Base-by-base conservation (phyloP, 495 filamentous ascomycete genomes). In the Hapsidospora chrysogenum region DNA sequence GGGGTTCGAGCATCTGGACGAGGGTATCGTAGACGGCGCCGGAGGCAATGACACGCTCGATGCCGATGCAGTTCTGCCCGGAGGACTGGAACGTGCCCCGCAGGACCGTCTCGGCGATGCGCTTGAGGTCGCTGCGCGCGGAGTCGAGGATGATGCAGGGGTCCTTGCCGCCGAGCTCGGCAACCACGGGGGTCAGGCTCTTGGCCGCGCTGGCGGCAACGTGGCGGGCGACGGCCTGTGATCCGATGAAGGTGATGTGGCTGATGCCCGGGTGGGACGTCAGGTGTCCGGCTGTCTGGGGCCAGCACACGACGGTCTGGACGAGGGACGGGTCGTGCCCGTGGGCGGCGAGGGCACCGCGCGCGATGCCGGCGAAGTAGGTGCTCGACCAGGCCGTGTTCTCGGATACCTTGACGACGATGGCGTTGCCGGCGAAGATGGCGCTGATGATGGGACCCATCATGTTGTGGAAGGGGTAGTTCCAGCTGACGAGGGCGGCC, bases 221-320 rank as follows among this genome's bases (percentile, higher is more conserved):
- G 40, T 81, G 69, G 56, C 92, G 81, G 25, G 85, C 89, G 19
- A 95, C 76, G 3, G 78, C 76, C 4, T 76, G 70, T 14, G 81
- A 89, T 36, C 89, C 89, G 54, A 99, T 99, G 61, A 99, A 99
- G n/a, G 89, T 96, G 37, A 99, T 60, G 49, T 99, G 92, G 21
- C 72, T 61, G 43, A 96, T 82, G 5, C 64, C 70, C 0, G 80
- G 75, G 54, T 96, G 87, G 11, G 77, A 82, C 17, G 85, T 93
- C n/a, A 99, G 55, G 45, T 85, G 68, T 30, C 70, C 60, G 5
- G 87, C 89, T 0, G 77, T 74, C 35, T 77, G 57, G 3, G 89
- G 92, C 68, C 89, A 89, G 60, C 86, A 94, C 20, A 79, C 66
- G 31, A 93, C 64, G 20, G 70, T 74, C 57, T 95, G 87, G 35